Evolutionary conservation across 2,329 filamentous ascomycete genomes (phyloP).

Genomic region (Cercospora brassicicola): DNA sequence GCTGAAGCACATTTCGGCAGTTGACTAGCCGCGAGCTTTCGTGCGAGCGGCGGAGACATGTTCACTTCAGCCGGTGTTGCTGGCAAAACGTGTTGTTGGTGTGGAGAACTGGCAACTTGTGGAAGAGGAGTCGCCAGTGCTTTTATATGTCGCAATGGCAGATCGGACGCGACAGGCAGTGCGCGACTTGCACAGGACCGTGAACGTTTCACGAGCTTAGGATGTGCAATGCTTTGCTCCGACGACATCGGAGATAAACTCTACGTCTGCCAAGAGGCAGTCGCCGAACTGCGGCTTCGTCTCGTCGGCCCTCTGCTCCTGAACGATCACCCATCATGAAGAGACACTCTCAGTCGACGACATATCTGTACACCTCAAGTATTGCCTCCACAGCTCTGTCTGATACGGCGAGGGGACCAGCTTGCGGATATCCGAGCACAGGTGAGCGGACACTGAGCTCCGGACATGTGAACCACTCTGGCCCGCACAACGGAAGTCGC

Average conservation of each 20-base stretch:
- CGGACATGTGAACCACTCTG: not conserved
- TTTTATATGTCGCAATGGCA: not conserved
- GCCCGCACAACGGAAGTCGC: not conserved
- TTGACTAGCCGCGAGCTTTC: slow-evolving; percentile 8
- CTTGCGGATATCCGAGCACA: not conserved
- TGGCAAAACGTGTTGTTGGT: not conserved
- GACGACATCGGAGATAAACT: slow-evolving; percentile 6
- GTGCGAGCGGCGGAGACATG: slow-evolving; percentile 18
- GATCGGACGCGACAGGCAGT: not conserved
- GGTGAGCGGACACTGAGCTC: not conserved
- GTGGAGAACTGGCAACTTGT: not conserved
- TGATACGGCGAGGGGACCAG: not conserved
- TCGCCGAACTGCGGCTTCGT: not conserved
- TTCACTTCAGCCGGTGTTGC: not conserved
- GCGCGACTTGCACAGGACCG: not conserved
- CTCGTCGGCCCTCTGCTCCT: not conserved
- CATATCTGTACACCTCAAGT: not conserved
- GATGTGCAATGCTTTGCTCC: not conserved
- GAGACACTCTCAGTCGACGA: not conserved
- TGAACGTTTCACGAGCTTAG: not conserved
- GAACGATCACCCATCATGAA: not conserved
- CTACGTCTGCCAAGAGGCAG: not conserved
- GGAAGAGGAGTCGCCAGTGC: not conserved
- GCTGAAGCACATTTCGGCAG: slow-evolving; percentile 12
- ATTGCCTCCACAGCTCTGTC: not conserved